Evolutionary conservation across 1,139 yeast genomes (phyloP), one percentile per base, ranked within the genome.

Genomic region (Diutina siamensis): DNA sequence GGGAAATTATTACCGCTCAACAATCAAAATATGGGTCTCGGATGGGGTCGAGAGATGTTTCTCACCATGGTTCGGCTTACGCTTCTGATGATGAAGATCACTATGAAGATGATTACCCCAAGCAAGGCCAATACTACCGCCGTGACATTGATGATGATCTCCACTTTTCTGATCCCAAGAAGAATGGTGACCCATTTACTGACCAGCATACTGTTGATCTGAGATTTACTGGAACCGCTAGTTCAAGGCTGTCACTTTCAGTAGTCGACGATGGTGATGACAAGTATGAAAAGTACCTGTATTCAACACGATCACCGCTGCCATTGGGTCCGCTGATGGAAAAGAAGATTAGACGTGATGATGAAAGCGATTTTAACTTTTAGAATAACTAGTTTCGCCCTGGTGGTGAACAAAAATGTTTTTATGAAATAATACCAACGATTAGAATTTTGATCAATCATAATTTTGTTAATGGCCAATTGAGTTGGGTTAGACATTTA

Each of bases 1-100:
- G 42, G 42, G 52, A 61, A 20, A 68, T 70, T 40, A 62, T 68
- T 44, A 70, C 75, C 2, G 74, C 74, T 2, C 70, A 70, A 49
- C 74, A 70, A 25, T 38, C 42, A 10, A 12, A 18, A 12, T 31
- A 4, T 7, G 15, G 15, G 5, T 31, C 34, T 10, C 12, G 34
- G 5, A 12, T 31, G 13, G 34, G 13, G 5, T 31, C 34, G 5
- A 9, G 34, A n/a, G 15, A 12, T 13, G 34, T 31, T 12, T 31
- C 34, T 13, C 34, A 13, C 4, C 5, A 7, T 4, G 13, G 12
- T 31, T 31, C 34, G 12, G 15, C 5, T 12, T 34, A 34, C 20
- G 21, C 20, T 8, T 34, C 36, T 3, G 36, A 34, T 18, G 20
- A 34, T 18, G 36, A 34, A 18, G 36, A n/a, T 25, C 10, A 31